Conservation (phyloP, 805 yeast genomes). For the Ogataea methylovora region DNA sequence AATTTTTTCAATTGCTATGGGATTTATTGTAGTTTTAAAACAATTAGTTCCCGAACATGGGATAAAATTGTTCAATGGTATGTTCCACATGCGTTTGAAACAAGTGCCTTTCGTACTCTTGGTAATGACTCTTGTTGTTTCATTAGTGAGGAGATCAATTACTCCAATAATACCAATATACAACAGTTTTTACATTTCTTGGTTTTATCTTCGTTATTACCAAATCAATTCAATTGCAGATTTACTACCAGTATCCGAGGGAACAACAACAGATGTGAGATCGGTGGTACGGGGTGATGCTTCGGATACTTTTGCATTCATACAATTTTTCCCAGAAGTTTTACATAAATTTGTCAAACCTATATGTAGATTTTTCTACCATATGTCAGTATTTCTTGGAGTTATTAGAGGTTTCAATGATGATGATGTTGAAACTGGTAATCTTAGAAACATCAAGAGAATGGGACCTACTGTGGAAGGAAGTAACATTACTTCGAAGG, state of each 20-base stretch:
- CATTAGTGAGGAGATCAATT: slow-evolving; percentile 24
- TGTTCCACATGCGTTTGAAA: slow-evolving; percentile 41
- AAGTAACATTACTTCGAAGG: slow-evolving; percentile 22
- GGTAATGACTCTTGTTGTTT: slow-evolving; percentile 17
- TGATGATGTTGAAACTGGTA: slow-evolving; percentile 66
- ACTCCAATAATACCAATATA: slow-evolving; percentile 51
- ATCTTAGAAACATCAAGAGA: slow-evolving; percentile 62
- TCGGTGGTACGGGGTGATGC: slow-evolving; percentile 67
- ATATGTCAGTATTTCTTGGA: slow-evolving; percentile 33
- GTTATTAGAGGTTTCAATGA: slow-evolving; percentile 57
- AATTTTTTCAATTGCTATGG: slow-evolving; percentile 37
- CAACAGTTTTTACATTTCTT: slow-evolving; percentile 57
- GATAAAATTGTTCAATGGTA: slow-evolving; percentile 34
- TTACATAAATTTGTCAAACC: slow-evolving; percentile 44
- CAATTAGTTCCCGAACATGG: slow-evolving; percentile 54
- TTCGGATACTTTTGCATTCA: slow-evolving; percentile 77
- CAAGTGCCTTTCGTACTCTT: slow-evolving; percentile 49
- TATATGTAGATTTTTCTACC: slow-evolving; percentile 37
- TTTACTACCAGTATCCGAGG: slow-evolving; percentile 34
- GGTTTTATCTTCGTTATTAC: slow-evolving; percentile 73
- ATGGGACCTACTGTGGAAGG: slow-evolving; percentile 14
- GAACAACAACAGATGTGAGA: slow-evolving; percentile 29
- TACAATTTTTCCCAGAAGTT: slow-evolving; percentile 74
- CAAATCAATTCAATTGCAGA: slow-evolving; percentile 38
- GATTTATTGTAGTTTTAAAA: slow-evolving; percentile 49